Base-by-base conservation (phyloP, 2,329 filamentous ascomycete genomes). In the Penicillium sp. region DNA sequence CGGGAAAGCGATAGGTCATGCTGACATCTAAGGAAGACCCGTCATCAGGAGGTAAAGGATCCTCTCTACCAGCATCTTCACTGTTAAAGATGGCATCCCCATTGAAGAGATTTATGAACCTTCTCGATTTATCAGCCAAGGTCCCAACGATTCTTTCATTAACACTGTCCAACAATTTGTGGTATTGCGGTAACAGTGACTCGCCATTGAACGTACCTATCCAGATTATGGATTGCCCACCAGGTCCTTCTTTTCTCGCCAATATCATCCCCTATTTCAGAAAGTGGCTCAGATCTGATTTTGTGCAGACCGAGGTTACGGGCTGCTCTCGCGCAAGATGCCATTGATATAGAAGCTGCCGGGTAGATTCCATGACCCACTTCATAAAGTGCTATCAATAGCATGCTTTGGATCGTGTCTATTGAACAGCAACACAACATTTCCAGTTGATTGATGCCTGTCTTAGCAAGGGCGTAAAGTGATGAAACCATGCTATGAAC, bases 181-280 rank as follows among this genome's bases (percentile, higher is more conserved):
- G 8, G 42, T 8, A 28, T 28, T 45, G 42, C 5, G 42, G 42
- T 45, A 45, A 28, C 3, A 25, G 12, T 28, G 42, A 14, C 12
- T 45, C 34, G 17, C 49, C 5, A 8, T 52, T 39, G 22, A 5
- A 39, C 35, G 31, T 22, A 52, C 49, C 49, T 52, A 52, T 52
- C 49, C 4, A 52, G 49, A 37, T 52, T 52, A 6, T 52, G 49
- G 34, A 52, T 25, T 52, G 49, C 49, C 49, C 49, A 52, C 49
- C 49, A 52, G n/a, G 49, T 52, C 49, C 49, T 52, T 52, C 49
- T 52, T 52, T 52, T 35, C 49, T 52, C 49, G 20, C 17, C 49
- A 35, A 52, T 17, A 2, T 52, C 34, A 52, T 52, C 7, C 5
- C 5, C 35, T 2, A 1, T 52, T 52, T 39, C 49, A 39, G 49